These are phyloP conservation scores for Claviceps capensis DNA, from an alignment of 2,329 filamentous ascomycete species.

Conservation along the genomic window DNA sequence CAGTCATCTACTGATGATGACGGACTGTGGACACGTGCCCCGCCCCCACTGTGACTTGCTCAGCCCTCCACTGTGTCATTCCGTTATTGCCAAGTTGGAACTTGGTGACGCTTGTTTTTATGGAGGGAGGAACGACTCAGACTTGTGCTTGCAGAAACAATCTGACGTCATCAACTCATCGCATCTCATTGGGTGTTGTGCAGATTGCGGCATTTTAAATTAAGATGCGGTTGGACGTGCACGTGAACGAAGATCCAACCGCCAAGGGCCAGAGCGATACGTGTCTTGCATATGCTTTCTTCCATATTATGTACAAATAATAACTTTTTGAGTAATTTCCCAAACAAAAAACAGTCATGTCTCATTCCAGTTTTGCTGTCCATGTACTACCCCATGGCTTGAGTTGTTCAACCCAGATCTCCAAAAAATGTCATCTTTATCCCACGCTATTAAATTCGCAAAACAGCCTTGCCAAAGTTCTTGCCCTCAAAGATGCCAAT, in stretches of 20 bases:
- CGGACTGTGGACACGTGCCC: not conserved
- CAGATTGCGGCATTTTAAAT: too few species aligned
- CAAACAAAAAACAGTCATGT: not conserved
- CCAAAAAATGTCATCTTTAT: not conserved
- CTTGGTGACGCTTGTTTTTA: not conserved
- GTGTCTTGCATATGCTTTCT: too few species aligned
- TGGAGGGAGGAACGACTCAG: constrained; percentile 3
- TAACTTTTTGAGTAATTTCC: too few species aligned
- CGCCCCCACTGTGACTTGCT: not conserved
- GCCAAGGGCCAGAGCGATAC: too few species aligned
- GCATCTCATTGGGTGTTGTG: too few species aligned
- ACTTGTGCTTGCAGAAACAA: not conserved
- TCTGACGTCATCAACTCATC: not conserved
- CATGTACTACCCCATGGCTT: too few species aligned
- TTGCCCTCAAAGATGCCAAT: constrained; percentile 62
- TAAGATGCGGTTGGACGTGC: too few species aligned
- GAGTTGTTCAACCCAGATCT: too few species aligned
- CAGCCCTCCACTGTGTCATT: not conserved
- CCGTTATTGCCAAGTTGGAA: too few species aligned
- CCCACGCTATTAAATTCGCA: constrained; percentile 18
- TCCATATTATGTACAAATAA: too few species aligned
- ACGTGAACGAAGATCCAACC: too few species aligned
- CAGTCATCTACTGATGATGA: not conserved
- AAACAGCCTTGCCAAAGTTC: constrained; percentile 77
- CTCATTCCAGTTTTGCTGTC: not conserved